Evolutionary conservation across 148 eudicot genomes (phyloP).

Genomic region (Chenopodium album): DNA sequence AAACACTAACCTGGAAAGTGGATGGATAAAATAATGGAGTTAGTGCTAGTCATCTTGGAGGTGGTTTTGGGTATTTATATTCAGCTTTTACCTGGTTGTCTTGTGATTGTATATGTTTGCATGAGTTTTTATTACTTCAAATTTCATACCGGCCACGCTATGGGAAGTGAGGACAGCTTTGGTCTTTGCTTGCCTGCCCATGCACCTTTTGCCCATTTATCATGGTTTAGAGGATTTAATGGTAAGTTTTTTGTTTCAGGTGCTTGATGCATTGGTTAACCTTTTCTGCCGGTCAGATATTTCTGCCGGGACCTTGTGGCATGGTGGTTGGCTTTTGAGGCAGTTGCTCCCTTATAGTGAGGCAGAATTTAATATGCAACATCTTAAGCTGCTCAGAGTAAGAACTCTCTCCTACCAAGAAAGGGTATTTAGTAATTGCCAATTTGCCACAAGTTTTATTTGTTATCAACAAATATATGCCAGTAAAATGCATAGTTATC

Average conservation of each 20-base stretch:
- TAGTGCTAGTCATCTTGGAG: background rate
- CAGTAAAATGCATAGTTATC: too few species aligned
- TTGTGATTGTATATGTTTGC: background rate
- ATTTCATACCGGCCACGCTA: background rate
- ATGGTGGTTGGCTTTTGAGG: conserved; percentile 97
- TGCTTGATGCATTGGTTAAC: conserved; percentile 89
- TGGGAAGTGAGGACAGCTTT: background rate
- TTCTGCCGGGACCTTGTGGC: conserved; percentile 85
- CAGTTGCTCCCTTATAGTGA: conserved; percentile 93
- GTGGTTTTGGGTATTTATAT: background rate
- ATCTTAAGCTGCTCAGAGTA: conserved; percentile 69
- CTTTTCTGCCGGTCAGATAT: conserved; percentile 85
- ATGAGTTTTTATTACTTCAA: background rate
- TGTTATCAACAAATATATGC: too few species aligned
- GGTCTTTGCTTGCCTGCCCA: background rate
- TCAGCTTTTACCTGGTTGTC: background rate
- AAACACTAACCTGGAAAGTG: too few species aligned
- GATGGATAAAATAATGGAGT: too few species aligned
- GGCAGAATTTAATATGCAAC: conserved; percentile 67
- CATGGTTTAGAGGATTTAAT: background rate
- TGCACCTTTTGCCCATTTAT: background rate
- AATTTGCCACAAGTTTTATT: too few species aligned
- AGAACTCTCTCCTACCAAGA: conserved; percentile 24
- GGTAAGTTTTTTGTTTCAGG: conserved; percentile 44
- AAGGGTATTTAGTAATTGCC: background rate